These are phyloP conservation scores for Malassezia psittaci DNA, from an alignment of 1,284 basidiomycete genomes.

Conservation along the genomic window DNA sequence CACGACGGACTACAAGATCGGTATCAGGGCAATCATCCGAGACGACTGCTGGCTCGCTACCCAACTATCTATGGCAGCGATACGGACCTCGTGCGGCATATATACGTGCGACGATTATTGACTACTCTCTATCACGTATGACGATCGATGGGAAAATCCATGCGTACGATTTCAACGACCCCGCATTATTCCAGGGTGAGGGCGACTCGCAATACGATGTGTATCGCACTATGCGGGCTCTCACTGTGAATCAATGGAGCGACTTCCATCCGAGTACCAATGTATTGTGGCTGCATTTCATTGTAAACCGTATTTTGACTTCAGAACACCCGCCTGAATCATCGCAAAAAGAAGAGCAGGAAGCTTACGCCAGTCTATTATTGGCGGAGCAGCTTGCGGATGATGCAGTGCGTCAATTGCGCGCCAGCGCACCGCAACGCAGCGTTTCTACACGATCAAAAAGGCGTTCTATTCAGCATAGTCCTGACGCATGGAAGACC, in stretches of 20 bases:
- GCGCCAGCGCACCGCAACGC: conserved; percentile 3
- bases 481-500: conserved; percentile 13
- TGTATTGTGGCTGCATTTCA: conserved; percentile 80
- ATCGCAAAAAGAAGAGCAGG: background rate
- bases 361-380: conserved; percentile 4
- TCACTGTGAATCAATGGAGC: conserved; percentile 60
- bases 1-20: conserved; percentile 26
- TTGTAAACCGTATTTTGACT: conserved; percentile 59
- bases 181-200: conserved; percentile 52
- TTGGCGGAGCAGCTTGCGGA: conserved; percentile 14
- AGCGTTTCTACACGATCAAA: conserved; percentile 16
- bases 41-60: background rate
- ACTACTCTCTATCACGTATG: conserved; percentile 74
- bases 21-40: background rate
- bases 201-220: conserved; percentile 91
- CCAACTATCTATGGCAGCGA: conserved; percentile 34
- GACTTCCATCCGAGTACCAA: conserved; percentile 70
- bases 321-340: background rate
- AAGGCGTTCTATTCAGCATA: conserved; percentile 17
- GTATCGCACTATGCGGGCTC: conserved; percentile 71
- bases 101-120: conserved; percentile 73
- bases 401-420: conserved; percentile 9
- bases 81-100: conserved; percentile 51
- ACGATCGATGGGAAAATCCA: conserved; percentile 16
- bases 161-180: conserved; percentile 44